These are phyloP conservation scores for Trichoderma erinaceum DNA, from an alignment of 495 filamentous ascomycete genomes.

Conservation along the genomic window DNA sequence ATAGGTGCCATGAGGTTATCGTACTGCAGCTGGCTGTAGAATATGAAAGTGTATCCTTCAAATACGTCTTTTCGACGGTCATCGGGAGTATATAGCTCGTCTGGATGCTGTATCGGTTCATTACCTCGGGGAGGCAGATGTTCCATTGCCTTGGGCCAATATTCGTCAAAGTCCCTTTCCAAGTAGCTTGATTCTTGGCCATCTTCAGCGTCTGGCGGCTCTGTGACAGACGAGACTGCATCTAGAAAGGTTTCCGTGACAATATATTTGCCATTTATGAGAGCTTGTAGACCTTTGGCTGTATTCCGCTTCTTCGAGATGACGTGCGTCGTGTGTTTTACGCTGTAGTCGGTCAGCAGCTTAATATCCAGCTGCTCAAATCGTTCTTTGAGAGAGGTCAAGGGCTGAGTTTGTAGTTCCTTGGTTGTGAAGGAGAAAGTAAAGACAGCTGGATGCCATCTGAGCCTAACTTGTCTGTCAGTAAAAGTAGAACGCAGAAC, in stretches of 20 bases:
- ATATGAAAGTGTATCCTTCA: slow-evolving; percentile 82
- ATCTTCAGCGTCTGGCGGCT: slow-evolving; percentile 43
- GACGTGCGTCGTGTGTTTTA: slow-evolving; percentile 73
- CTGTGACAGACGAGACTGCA: slow-evolving; percentile 65
- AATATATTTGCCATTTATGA: slow-evolving; percentile 76
- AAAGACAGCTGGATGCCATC: slow-evolving; percentile 74
- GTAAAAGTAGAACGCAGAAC: slow-evolving; percentile 11
- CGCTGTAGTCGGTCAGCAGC: slow-evolving; percentile 62
- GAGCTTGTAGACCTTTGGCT: slow-evolving; percentile 75
- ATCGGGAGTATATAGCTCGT: slow-evolving; percentile 63
- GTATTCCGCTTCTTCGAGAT: slow-evolving; percentile 87
- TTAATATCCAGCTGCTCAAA: slow-evolving; percentile 86
- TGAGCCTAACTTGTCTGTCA: slow-evolving; percentile 46
- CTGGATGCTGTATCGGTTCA: slow-evolving; percentile 60
- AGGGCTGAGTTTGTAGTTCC: slow-evolving; percentile 63
- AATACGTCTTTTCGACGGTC: slow-evolving; percentile 63
- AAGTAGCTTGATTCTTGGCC: slow-evolving; percentile 57
- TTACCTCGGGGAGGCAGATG: slow-evolving; percentile 69
- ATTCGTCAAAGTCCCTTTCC: slow-evolving; percentile 75
- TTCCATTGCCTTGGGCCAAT: slow-evolving; percentile 69
- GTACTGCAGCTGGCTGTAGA: slow-evolving; percentile 73
- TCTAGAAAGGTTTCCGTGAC: slow-evolving; percentile 66
- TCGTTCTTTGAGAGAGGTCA: slow-evolving; percentile 53
- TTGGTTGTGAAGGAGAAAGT: slow-evolving; percentile 78
- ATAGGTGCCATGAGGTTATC: slow-evolving; percentile 68